Evolutionary conservation across 2,329 filamentous ascomycete genomes (phyloP).

Genomic region (Zymoseptoria brevis): DNA sequence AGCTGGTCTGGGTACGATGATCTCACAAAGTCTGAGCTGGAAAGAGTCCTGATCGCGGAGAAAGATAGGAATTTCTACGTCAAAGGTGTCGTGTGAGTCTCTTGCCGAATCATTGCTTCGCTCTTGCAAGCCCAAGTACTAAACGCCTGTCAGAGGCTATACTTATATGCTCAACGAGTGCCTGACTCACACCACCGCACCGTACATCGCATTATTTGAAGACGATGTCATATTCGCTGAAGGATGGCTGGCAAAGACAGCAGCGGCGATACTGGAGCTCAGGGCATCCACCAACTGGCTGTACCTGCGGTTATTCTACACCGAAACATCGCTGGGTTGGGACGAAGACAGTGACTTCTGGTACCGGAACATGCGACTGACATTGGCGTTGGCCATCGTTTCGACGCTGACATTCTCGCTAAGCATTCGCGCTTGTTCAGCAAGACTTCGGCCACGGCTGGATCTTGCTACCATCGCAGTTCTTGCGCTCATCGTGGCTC

Average conservation of each 20-base stretch:
- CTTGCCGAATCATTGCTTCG: background rate
- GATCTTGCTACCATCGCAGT: constrained; percentile 21
- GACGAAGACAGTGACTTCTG: constrained; percentile 24
- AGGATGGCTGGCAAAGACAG: constrained; percentile 40
- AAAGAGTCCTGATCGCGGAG: constrained; percentile 31
- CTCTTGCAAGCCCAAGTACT: background rate
- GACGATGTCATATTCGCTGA: constrained; percentile 42
- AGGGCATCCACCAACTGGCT: constrained; percentile 12
- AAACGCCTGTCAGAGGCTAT: background rate
- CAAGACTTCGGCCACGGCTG: background rate
- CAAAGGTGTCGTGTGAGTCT: background rate
- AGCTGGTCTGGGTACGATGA: constrained; percentile 26
- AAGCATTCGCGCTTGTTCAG: background rate
- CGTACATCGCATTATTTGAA: constrained; percentile 40
- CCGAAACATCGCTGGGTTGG: constrained; percentile 39
- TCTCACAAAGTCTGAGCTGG: constrained; percentile 26
- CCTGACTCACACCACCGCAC: constrained; percentile 23
- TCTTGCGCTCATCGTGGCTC: constrained; percentile 19
- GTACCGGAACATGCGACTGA: constrained; percentile 30
- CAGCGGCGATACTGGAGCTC: constrained; percentile 20
- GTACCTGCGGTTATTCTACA: constrained; percentile 42
- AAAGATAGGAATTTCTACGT: constrained; percentile 13
- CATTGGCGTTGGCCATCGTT: constrained; percentile 13
- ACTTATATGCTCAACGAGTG: background rate
- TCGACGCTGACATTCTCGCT: background rate